These are phyloP conservation scores for Prunus armeniaca DNA, from an alignment of 306 rosid genomes.

Conservation along the genomic window DNA sequence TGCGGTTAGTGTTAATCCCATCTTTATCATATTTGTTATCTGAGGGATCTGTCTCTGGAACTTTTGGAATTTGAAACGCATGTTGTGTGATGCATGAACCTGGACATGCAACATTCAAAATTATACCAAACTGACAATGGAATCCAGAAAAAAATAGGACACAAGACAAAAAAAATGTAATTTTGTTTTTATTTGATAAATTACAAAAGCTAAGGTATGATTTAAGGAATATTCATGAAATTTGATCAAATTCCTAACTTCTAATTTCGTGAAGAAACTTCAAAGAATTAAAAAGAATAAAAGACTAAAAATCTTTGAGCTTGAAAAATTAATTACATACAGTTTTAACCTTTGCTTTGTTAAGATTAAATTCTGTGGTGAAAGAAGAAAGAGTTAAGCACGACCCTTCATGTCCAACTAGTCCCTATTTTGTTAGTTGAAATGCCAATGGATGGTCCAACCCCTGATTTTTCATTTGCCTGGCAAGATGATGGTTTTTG, in stretches of 20 bases:
- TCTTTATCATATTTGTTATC: background rate
- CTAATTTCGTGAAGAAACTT: background rate
- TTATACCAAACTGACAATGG: background rate
- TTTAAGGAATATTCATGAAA: background rate
- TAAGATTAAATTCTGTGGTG: background rate
- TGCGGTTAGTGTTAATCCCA: conserved; percentile 61
- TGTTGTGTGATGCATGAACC: background rate
- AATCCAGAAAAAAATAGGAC: conserved; percentile 3
- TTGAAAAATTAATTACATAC: background rate
- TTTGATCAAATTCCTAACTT: background rate
- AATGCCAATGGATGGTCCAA: background rate
- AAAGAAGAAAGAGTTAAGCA: background rate
- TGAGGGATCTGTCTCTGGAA: conserved; percentile 1
- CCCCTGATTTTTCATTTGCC: background rate
- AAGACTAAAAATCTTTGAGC: background rate
- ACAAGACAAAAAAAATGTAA: background rate
- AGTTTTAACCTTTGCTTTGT: background rate
- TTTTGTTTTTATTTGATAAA: background rate
- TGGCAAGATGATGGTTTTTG: background rate
- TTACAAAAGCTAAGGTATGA: background rate
- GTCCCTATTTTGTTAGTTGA: background rate
- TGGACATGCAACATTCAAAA: background rate
- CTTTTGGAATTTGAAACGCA: background rate
- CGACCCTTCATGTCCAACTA: background rate
- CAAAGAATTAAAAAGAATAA: background rate